Evolutionary conservation across 2,329 filamentous ascomycete species (phyloP), one percentile per base, ranked within the genome.

Genomic region (Curvularia eragrostidis): DNA sequence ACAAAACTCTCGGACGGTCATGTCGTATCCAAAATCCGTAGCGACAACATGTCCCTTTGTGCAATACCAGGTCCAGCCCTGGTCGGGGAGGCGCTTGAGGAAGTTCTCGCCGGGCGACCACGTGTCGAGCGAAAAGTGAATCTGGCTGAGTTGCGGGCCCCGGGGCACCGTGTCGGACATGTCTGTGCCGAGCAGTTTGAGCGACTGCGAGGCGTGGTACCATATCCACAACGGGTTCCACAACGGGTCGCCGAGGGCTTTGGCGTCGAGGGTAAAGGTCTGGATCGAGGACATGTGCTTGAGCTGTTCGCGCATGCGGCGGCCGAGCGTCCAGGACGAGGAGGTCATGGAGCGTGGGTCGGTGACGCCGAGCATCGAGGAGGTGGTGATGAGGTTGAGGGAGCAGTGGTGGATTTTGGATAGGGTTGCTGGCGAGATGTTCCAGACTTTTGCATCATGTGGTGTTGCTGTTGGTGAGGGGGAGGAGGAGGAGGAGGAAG

Each of bases 151-250:
- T 46, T 57, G 59, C 0, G 70, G 68, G 0, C 70, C 70, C 0
- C 34, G n/a, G 0, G 49, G 54, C 3, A 46, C 44, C 0, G 58
- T 60, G 10, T 64, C 61, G 0, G 52, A 52, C 9, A 30, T 9
- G 6, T 52, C 26, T 0, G 65, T 67, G 28, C 72, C 74, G 58
- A 75, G 70, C 8, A 61, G 52, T 57, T 74, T 75, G 59, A 78
- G 76, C 0, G 66, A 65, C 47, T 74, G 71, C 2, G 65, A 64
- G 1, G 74, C 68, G 26, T 77, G 73, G 55, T 71, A 77, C 76
- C 76, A 78, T 26, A 77, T 70, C 74, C 74, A 77, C 1, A 77
- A 64, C 8, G 76, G 76, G 41, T 77, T 78, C 76, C 76, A 78
- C 10, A 78, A 65, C 6, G 73, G 73, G 47, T 77, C 73, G 2